Evolutionary conservation across 805 yeast species (phyloP).

Genomic region (Torulaspora microellipsoides): DNA sequence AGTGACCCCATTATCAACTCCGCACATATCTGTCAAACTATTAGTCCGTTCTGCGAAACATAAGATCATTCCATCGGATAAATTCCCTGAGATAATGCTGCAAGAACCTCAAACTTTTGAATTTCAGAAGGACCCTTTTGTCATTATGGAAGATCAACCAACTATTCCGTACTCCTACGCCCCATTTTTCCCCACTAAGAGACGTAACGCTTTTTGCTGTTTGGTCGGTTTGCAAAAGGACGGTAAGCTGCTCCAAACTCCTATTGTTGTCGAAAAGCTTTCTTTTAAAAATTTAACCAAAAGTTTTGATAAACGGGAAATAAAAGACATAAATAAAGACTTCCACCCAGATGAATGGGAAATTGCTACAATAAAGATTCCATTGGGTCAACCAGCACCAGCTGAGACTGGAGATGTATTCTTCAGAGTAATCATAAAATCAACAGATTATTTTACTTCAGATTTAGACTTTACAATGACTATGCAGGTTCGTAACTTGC

Average conservation of each 20-base stretch:
- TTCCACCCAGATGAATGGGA: conserved; percentile 38
- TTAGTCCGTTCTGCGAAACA: conserved; percentile 69
- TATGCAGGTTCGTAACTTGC: conserved; percentile 64
- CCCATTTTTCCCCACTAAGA: conserved; percentile 67
- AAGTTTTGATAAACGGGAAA: conserved; percentile 29
- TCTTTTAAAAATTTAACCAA: conserved; percentile 28
- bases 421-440: conserved; percentile 66
- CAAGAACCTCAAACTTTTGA: conserved; percentile 62
- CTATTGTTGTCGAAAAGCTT: conserved; percentile 33
- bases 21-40: conserved; percentile 72
- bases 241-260: conserved; percentile 69
- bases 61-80: conserved; percentile 46
- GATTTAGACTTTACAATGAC: conserved; percentile 69
- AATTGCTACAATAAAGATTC: conserved; percentile 72
- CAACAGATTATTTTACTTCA: conserved; percentile 74
- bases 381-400: conserved; percentile 76
- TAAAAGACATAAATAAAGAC: conserved; percentile 34
- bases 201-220: conserved; percentile 57
- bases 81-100: conserved; percentile 31
- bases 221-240: conserved; percentile 71
- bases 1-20: conserved; percentile 66
- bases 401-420: conserved; percentile 56
- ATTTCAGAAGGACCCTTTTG: conserved; percentile 65
- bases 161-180: conserved; percentile 58
- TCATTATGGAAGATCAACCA: conserved; percentile 65